Evolutionary conservation across 2,329 filamentous ascomycete genomes (phyloP).

Genomic region (Paraphaeosphaeria minitans): DNA sequence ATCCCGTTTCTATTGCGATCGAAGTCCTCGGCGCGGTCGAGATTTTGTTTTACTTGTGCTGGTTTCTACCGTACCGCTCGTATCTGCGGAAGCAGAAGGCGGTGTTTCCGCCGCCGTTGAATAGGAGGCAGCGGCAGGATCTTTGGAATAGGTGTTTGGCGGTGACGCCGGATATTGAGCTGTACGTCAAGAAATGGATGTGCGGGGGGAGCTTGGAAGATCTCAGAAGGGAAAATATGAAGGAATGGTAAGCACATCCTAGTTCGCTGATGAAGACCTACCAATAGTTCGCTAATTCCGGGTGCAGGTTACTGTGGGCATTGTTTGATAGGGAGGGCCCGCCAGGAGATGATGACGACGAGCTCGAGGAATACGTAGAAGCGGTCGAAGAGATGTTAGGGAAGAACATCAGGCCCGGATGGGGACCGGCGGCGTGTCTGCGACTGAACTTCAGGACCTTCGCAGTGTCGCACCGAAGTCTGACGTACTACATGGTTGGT

Average conservation of each 20-base stretch:
- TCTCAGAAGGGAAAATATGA: constrained; percentile 66
- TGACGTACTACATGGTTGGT: constrained; percentile 64
- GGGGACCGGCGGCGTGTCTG: constrained; percentile 60
- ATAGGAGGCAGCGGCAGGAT: constrained; percentile 52
- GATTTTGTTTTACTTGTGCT: constrained; percentile 55
- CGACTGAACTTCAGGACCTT: constrained; percentile 66
- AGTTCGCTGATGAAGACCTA: not conserved
- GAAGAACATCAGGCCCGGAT: constrained; percentile 56
- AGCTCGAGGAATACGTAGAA: constrained; percentile 57
- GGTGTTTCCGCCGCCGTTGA: constrained; percentile 52
- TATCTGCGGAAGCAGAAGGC: constrained; percentile 56
- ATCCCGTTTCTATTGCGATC: constrained; percentile 30
- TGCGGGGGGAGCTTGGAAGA: constrained; percentile 59
- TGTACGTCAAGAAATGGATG: constrained; percentile 67
- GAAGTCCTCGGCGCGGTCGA: constrained; percentile 53
- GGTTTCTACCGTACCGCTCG: constrained; percentile 55
- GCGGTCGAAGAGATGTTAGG: constrained; percentile 58
- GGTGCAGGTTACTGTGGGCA: constrained; percentile 60
- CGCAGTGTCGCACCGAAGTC: constrained; percentile 60
- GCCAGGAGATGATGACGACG: constrained; percentile 50
- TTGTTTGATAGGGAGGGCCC: constrained; percentile 60
- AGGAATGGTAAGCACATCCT: constrained; percentile 55
- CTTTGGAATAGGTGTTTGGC: constrained; percentile 61
- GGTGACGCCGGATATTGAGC: constrained; percentile 57
- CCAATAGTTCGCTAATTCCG: not conserved